phyloP scores from a whole-genome alignment of 1,284 basidiomycete species.

The Xanthoconium separans region DNA sequence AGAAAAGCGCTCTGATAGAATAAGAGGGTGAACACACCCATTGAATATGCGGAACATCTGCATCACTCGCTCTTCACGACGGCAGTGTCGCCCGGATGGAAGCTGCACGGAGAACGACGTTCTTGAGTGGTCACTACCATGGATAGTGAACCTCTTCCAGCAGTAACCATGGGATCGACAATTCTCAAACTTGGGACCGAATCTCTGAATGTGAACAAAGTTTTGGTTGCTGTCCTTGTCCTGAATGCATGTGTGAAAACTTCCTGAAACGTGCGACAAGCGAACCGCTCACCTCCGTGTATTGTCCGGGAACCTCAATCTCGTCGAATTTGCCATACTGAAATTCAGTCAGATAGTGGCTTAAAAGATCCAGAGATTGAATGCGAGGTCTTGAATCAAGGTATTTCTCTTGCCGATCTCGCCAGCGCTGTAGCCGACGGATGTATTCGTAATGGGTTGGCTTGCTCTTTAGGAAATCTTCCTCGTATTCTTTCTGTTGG shows the following conservation, averaged over 20 bases:
- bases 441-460: constrained; percentile 89
- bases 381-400: constrained; percentile 83
- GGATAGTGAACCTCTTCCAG: constrained; percentile 89
- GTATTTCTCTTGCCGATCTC: constrained; percentile 86
- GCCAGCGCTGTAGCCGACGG: constrained; percentile 87
- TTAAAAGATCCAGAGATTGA: constrained; percentile 88
- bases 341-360: constrained; percentile 96
- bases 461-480: constrained; percentile 86
- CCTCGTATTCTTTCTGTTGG: constrained; percentile 81
- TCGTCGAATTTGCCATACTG: constrained; percentile 98
- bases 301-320: constrained; percentile 98
- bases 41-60: constrained; percentile 94
- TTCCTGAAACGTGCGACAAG: not conserved
- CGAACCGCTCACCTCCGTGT: constrained; percentile 72
- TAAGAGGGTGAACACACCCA: constrained; percentile 49
- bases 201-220: constrained; percentile 91
- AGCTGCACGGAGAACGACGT: constrained; percentile 93
- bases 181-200: constrained; percentile 89
- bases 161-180: constrained; percentile 83
- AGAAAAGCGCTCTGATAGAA: constrained; percentile 6
- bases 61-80: constrained; percentile 91
- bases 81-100: constrained; percentile 83
- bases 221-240: constrained; percentile 94
- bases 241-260: constrained; percentile 38
- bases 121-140: constrained; percentile 89